phyloP scores from a whole-genome alignment of 179 eudicot species.

The Amaranthus tricolor region DNA sequence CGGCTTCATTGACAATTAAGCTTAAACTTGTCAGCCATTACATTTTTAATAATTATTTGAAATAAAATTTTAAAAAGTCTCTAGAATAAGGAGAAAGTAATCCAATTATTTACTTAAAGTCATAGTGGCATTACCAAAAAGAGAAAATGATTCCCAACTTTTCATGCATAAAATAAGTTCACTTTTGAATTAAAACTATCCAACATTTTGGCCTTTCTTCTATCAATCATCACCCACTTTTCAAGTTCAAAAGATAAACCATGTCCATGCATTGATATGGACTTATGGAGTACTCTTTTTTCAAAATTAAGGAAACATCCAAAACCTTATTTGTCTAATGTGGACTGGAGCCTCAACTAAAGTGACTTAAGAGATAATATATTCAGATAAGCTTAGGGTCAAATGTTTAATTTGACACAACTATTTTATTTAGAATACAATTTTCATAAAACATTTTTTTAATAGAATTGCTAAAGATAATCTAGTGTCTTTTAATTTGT shows the following conservation, averaged over 20 bases:
- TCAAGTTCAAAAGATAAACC: slow-evolving; percentile 19
- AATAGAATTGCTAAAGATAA: no score
- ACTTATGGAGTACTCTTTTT: no score
- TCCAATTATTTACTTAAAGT: background rate
- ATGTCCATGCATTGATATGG: no score
- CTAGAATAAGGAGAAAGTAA: slow-evolving; percentile 22
- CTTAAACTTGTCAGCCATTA: background rate
- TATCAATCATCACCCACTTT: slow-evolving; percentile 19
- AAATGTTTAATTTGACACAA: no score
- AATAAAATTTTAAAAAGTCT: background rate
- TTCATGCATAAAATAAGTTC: slow-evolving; percentile 25
- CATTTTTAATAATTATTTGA: background rate
- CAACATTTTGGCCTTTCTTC: slow-evolving; percentile 10
- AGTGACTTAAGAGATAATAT: no score
- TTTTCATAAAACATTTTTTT: background rate
- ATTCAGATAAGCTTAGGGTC: no score
- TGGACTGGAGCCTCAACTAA: no score
- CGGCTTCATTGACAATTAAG: background rate
- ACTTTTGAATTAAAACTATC: slow-evolving; percentile 21
- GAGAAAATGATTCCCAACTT: slow-evolving; percentile 15
- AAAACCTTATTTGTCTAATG: slow-evolving; percentile 10
- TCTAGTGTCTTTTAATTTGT: no score
- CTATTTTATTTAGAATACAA: no score
- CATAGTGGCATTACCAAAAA: slow-evolving; percentile 12
- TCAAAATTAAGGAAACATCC: slow-evolving; percentile 25